Percentiles rank a stretch among this genome's conserved stretches.
Conservation (phyloP, 768 basidiomycete genomes). For the Xerocomellus dryophilus region DNA sequence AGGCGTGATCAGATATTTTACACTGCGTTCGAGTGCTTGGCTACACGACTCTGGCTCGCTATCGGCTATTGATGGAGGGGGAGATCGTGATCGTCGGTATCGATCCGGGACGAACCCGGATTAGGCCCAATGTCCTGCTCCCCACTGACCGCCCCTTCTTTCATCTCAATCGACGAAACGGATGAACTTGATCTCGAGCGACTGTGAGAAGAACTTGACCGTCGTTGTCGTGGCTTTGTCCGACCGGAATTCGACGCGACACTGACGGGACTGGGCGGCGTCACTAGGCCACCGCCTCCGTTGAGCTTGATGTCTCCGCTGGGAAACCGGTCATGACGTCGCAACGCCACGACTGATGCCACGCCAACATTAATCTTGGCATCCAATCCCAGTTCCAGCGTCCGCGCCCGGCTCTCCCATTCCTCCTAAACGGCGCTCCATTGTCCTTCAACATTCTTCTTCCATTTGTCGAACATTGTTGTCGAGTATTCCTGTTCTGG, state of each 20-base stretch:
- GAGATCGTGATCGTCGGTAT: slow-evolving; percentile 26
- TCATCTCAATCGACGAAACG: slow-evolving; percentile 33
- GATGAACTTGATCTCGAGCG: slow-evolving; percentile 37
- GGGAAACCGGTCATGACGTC: slow-evolving; percentile 38
- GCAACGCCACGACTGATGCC: slow-evolving; percentile 29
- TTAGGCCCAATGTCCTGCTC: slow-evolving; percentile 17
- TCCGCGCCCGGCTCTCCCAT: slow-evolving; percentile 65
- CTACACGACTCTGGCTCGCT: slow-evolving; percentile 29
- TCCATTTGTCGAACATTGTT: slow-evolving; percentile 66
- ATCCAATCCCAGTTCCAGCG: slow-evolving; percentile 54
- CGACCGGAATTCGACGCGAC: slow-evolving; percentile 58
- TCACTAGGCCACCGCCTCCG: slow-evolving; percentile 54
- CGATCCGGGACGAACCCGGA: slow-evolving; percentile 25
- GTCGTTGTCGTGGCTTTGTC: slow-evolving; percentile 39
- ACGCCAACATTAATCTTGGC: slow-evolving; percentile 38
- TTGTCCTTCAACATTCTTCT: slow-evolving; percentile 71
- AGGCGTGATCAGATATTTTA: slow-evolving; percentile 31
- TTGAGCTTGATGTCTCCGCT: slow-evolving; percentile 31
- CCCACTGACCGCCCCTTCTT: slow-evolving; percentile 26
- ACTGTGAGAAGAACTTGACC: slow-evolving; percentile 41
- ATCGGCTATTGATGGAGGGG: slow-evolving; percentile 30
- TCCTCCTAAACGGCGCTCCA: slow-evolving; percentile 78
- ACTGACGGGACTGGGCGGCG: slow-evolving; percentile 74
- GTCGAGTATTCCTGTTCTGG: slow-evolving; percentile 49
- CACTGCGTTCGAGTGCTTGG: slow-evolving; percentile 14